A percentile compares a stretch with the other conserved stretches of the same genome.
Conservation (phyloP, 202 grass and related monocot species). For the Panicum virgatum region DNA sequence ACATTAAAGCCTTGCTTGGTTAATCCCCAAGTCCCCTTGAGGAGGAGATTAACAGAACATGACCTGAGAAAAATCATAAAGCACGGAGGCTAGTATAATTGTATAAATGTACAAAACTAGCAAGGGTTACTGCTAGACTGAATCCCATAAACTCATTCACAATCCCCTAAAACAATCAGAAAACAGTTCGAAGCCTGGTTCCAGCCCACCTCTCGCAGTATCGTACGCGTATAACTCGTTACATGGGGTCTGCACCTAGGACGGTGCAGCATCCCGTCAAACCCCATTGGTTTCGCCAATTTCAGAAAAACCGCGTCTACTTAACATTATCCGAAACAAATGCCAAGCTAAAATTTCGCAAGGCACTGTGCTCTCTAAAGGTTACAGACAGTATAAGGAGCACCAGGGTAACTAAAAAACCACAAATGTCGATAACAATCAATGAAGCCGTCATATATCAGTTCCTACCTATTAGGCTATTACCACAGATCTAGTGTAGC, state of each 20-base stretch:
- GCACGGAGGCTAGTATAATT: not conserved
- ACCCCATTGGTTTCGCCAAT: not conserved
- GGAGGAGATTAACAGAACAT: too few species aligned
- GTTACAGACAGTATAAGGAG: not conserved
- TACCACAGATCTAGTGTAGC: conserved; percentile 10
- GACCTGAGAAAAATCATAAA: not conserved
- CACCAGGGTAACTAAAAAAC: not conserved
- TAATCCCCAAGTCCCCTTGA: too few species aligned
- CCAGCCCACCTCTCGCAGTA: not conserved
- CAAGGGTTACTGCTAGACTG: not conserved
- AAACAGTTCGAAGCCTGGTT: not conserved
- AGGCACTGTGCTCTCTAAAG: not conserved
- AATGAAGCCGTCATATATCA: not conserved
- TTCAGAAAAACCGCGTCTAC: not conserved
- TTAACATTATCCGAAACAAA: not conserved
- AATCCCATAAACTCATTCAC: not conserved
- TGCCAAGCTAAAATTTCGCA: not conserved
- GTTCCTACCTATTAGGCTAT: not conserved
- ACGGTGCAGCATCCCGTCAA: not conserved
- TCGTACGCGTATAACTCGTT: not conserved
- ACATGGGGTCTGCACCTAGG: not conserved
- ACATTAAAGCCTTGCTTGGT: too few species aligned
- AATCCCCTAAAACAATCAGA: not conserved
- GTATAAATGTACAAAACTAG: not conserved
- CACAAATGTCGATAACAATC: not conserved